A percentile compares a stretch with the other conserved stretches of the same genome.
These are phyloP conservation scores for Penicillium ochrochloron DNA, from an alignment of 495 filamentous ascomycete genomes.

Conservation along the genomic window DNA sequence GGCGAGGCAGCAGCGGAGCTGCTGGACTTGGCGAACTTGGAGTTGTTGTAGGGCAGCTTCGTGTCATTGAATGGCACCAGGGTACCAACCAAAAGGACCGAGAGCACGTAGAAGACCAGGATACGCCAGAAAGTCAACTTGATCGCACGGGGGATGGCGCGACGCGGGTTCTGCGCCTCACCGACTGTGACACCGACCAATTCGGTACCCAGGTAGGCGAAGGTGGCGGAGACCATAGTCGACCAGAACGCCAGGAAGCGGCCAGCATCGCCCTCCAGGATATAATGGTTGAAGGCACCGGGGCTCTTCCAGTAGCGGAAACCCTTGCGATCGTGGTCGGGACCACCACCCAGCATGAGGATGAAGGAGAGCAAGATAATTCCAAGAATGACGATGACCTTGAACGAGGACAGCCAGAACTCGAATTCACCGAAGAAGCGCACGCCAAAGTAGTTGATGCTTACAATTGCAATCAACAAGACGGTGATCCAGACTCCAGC, in stretches of 20 bases:
- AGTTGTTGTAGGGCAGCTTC: slow-evolving; percentile 46
- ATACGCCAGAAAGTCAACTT: slow-evolving; percentile 86
- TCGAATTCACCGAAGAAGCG: slow-evolving; percentile 79
- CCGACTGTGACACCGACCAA: slow-evolving; percentile 72
- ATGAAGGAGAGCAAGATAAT: slow-evolving; percentile 70
- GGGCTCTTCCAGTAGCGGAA: slow-evolving; percentile 82
- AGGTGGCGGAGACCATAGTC: slow-evolving; percentile 76
- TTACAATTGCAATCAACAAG: slow-evolving; percentile 55
- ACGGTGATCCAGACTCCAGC: slow-evolving; percentile 60
- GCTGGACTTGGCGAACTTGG: slow-evolving; percentile 48
- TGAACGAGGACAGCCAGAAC: slow-evolving; percentile 79
- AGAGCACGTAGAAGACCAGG: slow-evolving; percentile 73
- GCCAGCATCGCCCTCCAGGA: slow-evolving; percentile 46
- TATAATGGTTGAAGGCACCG: slow-evolving; percentile 58
- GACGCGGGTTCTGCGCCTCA: slow-evolving; percentile 77
- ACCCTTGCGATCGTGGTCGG: slow-evolving; percentile 69
- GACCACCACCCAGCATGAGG: slow-evolving; percentile 75
- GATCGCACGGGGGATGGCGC: slow-evolving; percentile 76
- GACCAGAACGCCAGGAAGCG: slow-evolving; percentile 79
- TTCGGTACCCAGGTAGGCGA: slow-evolving; percentile 86
- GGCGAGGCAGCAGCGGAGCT: slow-evolving; percentile 60
- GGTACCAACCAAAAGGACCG: slow-evolving; percentile 57
- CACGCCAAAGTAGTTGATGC: slow-evolving; percentile 64
- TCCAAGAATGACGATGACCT: slow-evolving; percentile 73
- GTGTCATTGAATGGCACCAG: slow-evolving; percentile 59